Base-by-base conservation (phyloP, 1,284 basidiomycete species). In the Ganoderma multipileum region DNA sequence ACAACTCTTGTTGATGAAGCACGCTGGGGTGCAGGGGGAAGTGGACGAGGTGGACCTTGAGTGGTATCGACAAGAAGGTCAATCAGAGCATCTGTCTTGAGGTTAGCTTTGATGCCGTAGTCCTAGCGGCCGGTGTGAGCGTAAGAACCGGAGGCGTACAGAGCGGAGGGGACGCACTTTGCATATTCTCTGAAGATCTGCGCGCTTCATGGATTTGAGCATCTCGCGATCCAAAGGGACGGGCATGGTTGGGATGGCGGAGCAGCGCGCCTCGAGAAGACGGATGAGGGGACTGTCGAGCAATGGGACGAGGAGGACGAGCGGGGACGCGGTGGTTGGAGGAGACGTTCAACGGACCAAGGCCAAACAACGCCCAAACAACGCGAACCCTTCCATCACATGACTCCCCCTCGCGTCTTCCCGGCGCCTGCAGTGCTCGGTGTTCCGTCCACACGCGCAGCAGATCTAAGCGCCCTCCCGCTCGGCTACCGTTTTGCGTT, bases 11-110 rank as follows among this genome's bases (percentile, higher is more conserved):
- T 73, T 3, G 81, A 81, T 2, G 77, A 70, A 2, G 75, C 57
- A 23, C 79, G 79, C 58, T 73, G 70, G 7, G 67, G 71, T 16
- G 67, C 54, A 11, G 70, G 71, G n/a, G 72, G 75, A 28, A 66
- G 64, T 20, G 69, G 67, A 42, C 68, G 70, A 12, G 65, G 63
- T 30, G 64, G 39, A 60, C 70, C 72, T 67, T 55, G 88, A 83
- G 71, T 73, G 23, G 79, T 85, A 73, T 89, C 86, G 16, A 92
- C 80, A 18, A 93, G 81, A n/a, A 91, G 82, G 75, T 93, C 89
- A 75, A 94, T 92, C 70, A 94, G 81, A 58, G 87, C 87, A 73
- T 92, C 91, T 30, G 91, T 87, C 81, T 92, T 94, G 76, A 93
- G 85, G 79, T 93, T 93, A 61, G 92, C 91, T 78, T 86, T 90